Evolutionary conservation across 495 filamentous ascomycete genomes (phyloP), one percentile per base, ranked within the genome.

Genomic region (Talaromyces adpressus): DNA sequence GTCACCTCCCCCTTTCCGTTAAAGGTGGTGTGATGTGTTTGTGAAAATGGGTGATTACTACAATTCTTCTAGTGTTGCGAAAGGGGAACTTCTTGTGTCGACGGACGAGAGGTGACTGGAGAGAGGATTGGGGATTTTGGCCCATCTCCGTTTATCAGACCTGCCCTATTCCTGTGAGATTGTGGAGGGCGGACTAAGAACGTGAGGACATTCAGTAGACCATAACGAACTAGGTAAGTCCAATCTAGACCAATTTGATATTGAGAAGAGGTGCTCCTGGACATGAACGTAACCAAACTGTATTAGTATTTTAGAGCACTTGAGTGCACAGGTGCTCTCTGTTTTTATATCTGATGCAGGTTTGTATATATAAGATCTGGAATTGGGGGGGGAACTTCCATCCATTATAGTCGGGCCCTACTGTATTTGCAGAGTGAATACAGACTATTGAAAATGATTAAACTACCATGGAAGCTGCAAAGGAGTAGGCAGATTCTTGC

Each of bases 381-480:
- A 30, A 30, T 30, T 30, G 6, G 29, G 29, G 29, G 7, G 29
- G 29, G n/a, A n/a, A 30, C 29, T 30, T 7, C 29, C 7, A 6
- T 29, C 27, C 27, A 6, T 3, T 29, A 6, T 6, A 29, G 27
- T 4, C 4, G 6, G 3, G 27, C 6, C 27, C 27, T 29, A 29
- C 27, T 34, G 1, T 34, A 34, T 32, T 8, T 32, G 30, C 30
- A 11, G 32, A 34, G 8, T 34, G 32, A 9, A 9, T 11, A 2
- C 7, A 34, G 5, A 34, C 11, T 39, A 39, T 39, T 11, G 3
- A 27, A 27, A 27, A 39, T 39, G 16, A 8, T 20, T 27, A 7
- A 57, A 52, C 77, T 80, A 91, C 87, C 87, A 91, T 23, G 88
- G 89, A 61, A 91, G 69, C 67, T 89, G 79, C 63, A 91, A 72